Percentiles rank a stretch among this genome's conserved stretches.
These are phyloP conservation scores for Carpinus fangiana DNA, from an alignment of 306 rosid genomes.

Conservation along the genomic window DNA sequence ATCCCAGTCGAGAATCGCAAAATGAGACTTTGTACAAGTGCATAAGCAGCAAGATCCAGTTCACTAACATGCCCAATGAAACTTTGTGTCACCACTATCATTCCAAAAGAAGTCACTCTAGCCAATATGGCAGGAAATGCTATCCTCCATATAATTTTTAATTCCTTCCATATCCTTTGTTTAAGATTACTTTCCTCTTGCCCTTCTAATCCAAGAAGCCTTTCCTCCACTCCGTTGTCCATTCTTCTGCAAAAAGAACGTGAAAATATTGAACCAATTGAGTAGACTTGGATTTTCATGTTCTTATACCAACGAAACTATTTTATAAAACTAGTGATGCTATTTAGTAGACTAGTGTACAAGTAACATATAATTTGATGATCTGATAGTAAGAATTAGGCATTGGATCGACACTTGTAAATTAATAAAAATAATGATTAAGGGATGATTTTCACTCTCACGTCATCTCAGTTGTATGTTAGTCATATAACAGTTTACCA, in stretches of 20 bases:
- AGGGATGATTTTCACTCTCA: too few species aligned
- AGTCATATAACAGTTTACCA: too few species aligned
- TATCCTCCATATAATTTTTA: constrained; percentile 45
- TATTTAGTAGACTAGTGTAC: too few species aligned
- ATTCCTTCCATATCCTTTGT: constrained; percentile 45
- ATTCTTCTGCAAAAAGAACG: background rate
- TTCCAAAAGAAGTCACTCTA: constrained; percentile 46
- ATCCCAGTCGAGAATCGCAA: constrained; percentile 53
- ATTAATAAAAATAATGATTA: too few species aligned
- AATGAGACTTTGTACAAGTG: constrained; percentile 48
- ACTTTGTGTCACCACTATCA: constrained; percentile 47
- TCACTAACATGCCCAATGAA: constrained; percentile 57
- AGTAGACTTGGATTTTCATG: background rate
- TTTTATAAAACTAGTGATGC: background rate
- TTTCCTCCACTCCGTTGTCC: constrained; percentile 1
- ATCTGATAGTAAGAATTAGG: too few species aligned
- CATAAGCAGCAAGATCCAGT: constrained; percentile 49
- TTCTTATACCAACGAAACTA: background rate
- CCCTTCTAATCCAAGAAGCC: constrained; percentile 10
- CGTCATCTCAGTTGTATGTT: too few species aligned
- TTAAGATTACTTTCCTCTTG: constrained; percentile 16
- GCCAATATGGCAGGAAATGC: constrained; percentile 61
- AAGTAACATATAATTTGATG: too few species aligned
- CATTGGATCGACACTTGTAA: too few species aligned
- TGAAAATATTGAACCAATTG: background rate